phyloP scores from a whole-genome alignment of 257 asterid species.

The Osmanthus fragrans region DNA sequence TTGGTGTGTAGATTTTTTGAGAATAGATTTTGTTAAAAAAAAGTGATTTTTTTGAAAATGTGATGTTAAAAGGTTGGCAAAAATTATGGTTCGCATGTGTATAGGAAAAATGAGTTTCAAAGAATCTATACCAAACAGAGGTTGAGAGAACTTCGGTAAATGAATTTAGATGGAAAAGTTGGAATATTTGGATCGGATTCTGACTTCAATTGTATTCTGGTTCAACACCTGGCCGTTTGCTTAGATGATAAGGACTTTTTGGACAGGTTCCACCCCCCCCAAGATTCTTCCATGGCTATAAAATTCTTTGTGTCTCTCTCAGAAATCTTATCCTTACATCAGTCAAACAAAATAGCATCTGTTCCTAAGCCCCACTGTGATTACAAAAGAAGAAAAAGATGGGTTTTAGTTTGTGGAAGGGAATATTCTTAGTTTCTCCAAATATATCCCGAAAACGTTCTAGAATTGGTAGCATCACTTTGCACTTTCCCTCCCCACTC shows the following conservation, averaged over 20 bases:
- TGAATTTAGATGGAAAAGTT: not conserved
- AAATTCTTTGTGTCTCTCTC: conserved; percentile 24
- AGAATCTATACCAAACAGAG: too few relatives aligned
- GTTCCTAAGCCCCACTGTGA: conserved; percentile 32
- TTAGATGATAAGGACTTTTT: conserved; percentile 35
- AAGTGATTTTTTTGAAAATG: too few relatives aligned
- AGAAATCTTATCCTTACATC: conserved; percentile 27
- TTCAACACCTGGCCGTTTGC: conserved; percentile 25
- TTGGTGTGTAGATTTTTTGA: too few relatives aligned
- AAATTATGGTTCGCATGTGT: too few relatives aligned
- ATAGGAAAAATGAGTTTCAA: too few relatives aligned
- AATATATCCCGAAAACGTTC: not conserved
- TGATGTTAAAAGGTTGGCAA: too few relatives aligned
- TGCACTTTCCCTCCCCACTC: not conserved
- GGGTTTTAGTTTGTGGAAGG: conserved; percentile 9
- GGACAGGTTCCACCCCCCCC: conserved; percentile 21
- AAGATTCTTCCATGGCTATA: conserved; percentile 53
- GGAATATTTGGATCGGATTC: conserved; percentile 2
- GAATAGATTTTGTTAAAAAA: too few relatives aligned
- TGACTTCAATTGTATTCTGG: conserved; percentile 16
- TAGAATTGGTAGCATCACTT: not conserved
- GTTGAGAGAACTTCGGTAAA: not conserved
- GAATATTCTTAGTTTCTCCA: conserved; percentile 25
- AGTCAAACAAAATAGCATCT: conserved; percentile 33
- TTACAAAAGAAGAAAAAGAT: conserved; percentile 6